These are phyloP conservation scores for Sugiyamaella smithiae DNA, from an alignment of 805 yeast genomes.

Conservation along the genomic window DNA sequence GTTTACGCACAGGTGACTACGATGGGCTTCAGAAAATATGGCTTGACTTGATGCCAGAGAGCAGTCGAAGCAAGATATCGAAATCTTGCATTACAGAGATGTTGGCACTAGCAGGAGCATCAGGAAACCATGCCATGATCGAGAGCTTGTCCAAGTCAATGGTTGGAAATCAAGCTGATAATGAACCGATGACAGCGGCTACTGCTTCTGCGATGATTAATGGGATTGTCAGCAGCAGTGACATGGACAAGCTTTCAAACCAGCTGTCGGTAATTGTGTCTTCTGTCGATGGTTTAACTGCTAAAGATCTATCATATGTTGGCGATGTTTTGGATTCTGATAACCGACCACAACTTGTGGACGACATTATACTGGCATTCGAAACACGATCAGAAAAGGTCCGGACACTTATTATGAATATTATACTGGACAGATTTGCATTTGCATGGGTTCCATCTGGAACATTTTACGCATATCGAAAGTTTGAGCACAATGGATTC, in stretches of 20 bases:
- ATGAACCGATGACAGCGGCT: background rate
- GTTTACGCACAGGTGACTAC: background rate
- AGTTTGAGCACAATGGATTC: constrained; percentile 9
- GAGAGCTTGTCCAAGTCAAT: background rate
- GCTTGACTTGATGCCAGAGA: constrained; percentile 1
- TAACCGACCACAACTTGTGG: background rate
- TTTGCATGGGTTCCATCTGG: constrained; percentile 7
- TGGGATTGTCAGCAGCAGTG: background rate
- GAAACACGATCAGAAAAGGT: background rate
- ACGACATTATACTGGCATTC: background rate
- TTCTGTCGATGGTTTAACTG: background rate
- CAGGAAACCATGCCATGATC: background rate
- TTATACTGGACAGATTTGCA: constrained; percentile 8
- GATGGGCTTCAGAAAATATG: background rate
- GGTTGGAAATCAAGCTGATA: background rate
- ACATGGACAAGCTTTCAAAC: background rate
- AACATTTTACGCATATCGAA: constrained; percentile 13
- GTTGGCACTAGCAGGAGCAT: background rate
- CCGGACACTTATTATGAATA: constrained; percentile 13
- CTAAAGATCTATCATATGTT: background rate
- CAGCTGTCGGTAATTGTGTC: background rate
- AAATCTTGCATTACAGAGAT: background rate
- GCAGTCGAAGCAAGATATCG: background rate
- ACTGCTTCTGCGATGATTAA: background rate
- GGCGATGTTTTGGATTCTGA: background rate